A percentile compares a stretch with the other conserved stretches of the same genome.
These are phyloP conservation scores for Aspergillus sp. DNA, from an alignment of 2,329 filamentous ascomycete genomes.

Conservation along the genomic window DNA sequence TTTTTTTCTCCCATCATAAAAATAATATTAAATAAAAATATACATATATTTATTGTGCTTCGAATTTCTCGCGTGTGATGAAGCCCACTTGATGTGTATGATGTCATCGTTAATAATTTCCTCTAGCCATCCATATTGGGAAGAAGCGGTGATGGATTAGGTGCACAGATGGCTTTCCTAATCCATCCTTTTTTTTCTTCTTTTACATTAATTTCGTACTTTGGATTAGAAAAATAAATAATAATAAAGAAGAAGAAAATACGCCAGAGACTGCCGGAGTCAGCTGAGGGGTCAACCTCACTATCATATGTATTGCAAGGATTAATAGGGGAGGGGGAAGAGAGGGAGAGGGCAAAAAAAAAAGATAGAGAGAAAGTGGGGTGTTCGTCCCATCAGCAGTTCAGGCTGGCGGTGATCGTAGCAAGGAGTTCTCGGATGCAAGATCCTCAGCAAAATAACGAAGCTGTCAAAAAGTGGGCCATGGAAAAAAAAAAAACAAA, in stretches of 20 bases:
- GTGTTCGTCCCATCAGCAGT: constrained; percentile 3
- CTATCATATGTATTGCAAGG: not conserved
- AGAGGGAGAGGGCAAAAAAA: not conserved
- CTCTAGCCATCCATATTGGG: too few relatives aligned
- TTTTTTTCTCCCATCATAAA: not conserved
- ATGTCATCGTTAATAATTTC: too few relatives aligned
- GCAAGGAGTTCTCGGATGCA: constrained; percentile 19
- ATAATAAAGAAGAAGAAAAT: not conserved
- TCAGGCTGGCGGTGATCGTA: constrained; percentile 10
- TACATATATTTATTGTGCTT: too few relatives aligned
- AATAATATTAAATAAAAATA: too few relatives aligned
- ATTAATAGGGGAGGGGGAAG: not conserved
- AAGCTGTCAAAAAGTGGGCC: too few relatives aligned
- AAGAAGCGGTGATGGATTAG: too few relatives aligned
- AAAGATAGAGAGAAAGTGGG: constrained; percentile 1
- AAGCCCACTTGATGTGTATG: too few relatives aligned
- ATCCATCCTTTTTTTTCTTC: constrained; percentile 4
- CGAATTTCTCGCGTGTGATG: too few relatives aligned
- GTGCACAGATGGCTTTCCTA: too few relatives aligned
- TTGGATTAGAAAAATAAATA: not conserved
- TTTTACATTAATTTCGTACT: not conserved
- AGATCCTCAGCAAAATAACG: constrained; percentile 9
- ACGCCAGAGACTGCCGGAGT: not conserved
- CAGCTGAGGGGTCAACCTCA: not conserved
- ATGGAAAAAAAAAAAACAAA: too few relatives aligned